Evolutionary conservation across 2,329 filamentous ascomycete genomes (phyloP).

Genomic region (Ceratocystis papillata): DNA sequence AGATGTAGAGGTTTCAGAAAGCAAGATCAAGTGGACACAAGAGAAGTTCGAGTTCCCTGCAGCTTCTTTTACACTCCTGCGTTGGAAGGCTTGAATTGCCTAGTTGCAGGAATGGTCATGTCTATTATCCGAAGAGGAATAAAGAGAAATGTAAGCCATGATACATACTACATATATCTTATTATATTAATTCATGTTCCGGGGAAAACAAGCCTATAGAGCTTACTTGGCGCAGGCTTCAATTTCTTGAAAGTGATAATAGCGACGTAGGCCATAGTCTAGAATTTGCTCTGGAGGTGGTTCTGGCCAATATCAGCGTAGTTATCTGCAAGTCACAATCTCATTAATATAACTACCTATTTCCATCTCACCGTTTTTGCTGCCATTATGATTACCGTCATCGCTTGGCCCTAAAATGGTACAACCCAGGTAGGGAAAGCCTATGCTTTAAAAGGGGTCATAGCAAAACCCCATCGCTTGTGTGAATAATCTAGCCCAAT

Average conservation of each 20-base stretch:
- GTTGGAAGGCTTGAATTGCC: conserved; percentile 38
- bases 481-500: neutral
- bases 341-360: neutral
- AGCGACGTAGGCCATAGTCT: too few relatives aligned
- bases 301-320: neutral
- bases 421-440: neutral
- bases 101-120: neutral
- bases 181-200: too few relatives aligned
- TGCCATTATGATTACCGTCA: neutral
- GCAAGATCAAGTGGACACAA: conserved; percentile 45
- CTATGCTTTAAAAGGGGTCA: neutral
- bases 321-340: neutral
- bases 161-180: too few relatives aligned
- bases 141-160: too few relatives aligned
- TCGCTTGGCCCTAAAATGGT: neutral
- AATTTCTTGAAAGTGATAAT: too few relatives aligned
- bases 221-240: too few relatives aligned
- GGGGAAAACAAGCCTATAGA: too few relatives aligned
- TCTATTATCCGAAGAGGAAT: neutral
- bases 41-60: conserved; percentile 53
- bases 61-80: conserved; percentile 56
- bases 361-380: neutral
- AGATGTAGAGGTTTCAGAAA: conserved; percentile 38
- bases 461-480: neutral
- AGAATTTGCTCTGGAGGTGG: too few relatives aligned